Conservation (phyloP, 1,284 basidiomycete species). For the Peniophora sp. region DNA sequence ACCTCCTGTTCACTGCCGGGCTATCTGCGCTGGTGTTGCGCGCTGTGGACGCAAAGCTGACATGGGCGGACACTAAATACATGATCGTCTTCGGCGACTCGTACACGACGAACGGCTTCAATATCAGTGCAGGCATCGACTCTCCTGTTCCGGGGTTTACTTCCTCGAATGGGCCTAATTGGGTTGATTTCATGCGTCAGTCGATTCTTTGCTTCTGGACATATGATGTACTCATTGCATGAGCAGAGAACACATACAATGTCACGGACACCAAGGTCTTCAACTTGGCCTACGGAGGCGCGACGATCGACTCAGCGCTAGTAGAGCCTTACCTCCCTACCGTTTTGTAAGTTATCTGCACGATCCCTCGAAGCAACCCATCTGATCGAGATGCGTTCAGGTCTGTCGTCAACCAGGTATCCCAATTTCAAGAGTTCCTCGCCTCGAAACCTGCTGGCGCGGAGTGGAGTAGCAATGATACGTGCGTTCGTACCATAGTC, state of each 20-base stretch:
- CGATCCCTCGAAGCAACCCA: background rate
- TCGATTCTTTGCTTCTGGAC: constrained; percentile 6
- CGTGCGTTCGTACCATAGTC: constrained; percentile 10
- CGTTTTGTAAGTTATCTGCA: constrained; percentile 34
- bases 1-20: too few relatives aligned
- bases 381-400: constrained; percentile 20
- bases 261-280: constrained; percentile 49
- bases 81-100: constrained; percentile 55
- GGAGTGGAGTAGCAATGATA: constrained; percentile 44
- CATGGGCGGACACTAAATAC: constrained; percentile 28
- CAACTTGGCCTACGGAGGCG: constrained; percentile 53
- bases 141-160: constrained; percentile 42
- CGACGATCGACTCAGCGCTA: constrained; percentile 53
- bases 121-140: constrained; percentile 48
- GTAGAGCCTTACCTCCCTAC: constrained; percentile 49
- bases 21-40: background rate
- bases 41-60: constrained; percentile 10
- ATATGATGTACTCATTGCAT: background rate
- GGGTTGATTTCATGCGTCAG: constrained; percentile 32
- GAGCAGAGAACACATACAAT: constrained; percentile 39
- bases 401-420: constrained; percentile 56
- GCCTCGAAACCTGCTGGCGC: constrained; percentile 43
- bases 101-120: constrained; percentile 43
- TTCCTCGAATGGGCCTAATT: background rate
- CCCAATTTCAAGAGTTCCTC: constrained; percentile 44